Conservation (phyloP, 73 alveolate species). For the Paramecium sexaurelia region DNA sequence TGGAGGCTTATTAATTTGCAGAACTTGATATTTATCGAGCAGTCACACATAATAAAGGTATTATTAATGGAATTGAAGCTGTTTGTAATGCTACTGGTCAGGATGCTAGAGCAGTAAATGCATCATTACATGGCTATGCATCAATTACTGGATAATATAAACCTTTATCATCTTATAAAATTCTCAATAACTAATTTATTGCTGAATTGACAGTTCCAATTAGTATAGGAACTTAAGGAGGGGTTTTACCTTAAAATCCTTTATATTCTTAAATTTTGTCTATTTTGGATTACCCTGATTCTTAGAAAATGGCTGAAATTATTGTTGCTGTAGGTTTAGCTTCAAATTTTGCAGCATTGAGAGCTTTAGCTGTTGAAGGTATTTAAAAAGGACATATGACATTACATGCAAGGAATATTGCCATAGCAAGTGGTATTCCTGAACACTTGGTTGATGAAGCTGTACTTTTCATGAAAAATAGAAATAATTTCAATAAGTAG, state of each 20-base stretch:
- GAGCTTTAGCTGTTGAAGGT: constrained; percentile 96
- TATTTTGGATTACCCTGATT: constrained; percentile 87
- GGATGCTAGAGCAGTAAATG: constrained; percentile 97
- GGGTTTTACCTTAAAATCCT: constrained; percentile 91
- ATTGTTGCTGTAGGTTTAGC: constrained; percentile 95
- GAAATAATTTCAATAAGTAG: constrained; percentile 83
- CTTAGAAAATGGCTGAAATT: constrained; percentile 86
- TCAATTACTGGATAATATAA: constrained; percentile 78
- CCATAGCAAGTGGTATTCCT: constrained; percentile 95
- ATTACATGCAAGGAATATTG: constrained; percentile 96
- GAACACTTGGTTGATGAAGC: constrained; percentile 89
- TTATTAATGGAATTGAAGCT: constrained; percentile 99
- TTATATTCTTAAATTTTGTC: constrained; percentile 77
- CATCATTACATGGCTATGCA: constrained; percentile 97
- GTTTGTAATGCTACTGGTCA: constrained; percentile 98
- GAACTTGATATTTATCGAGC: constrained; percentile 90
- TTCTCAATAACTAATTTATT: constrained; percentile 72
- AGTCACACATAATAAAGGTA: constrained; percentile 98
- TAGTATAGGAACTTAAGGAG: constrained; percentile 97
- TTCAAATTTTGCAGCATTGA: constrained; percentile 94
- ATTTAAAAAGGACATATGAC: constrained; percentile 97
- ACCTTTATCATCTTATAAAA: constrained; percentile 90
- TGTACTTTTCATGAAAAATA: constrained; percentile 90
- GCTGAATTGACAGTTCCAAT: constrained; percentile 94
- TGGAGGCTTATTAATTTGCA: constrained; percentile 94